Conservation (phyloP, 148 eudicot species). For the Nepenthes gracilis region DNA sequence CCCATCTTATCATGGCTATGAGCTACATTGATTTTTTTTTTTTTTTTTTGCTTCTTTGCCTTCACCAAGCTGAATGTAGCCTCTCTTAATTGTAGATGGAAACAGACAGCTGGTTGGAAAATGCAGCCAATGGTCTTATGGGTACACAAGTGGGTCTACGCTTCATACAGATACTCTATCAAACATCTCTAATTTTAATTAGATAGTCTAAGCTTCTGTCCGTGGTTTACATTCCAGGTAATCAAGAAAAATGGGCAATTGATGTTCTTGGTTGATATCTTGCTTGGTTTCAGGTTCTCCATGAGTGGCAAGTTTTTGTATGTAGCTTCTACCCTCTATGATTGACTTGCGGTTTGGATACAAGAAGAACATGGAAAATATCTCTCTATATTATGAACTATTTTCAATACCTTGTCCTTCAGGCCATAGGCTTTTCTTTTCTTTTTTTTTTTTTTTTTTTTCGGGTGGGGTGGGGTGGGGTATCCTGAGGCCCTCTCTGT, state of each 20-base stretch:
- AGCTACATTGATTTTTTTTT: too few species aligned
- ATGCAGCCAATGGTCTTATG: conserved; percentile 98
- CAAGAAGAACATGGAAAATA: not conserved
- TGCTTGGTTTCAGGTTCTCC: conserved; percentile 79
- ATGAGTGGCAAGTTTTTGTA: conserved; percentile 76
- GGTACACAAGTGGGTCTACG: conserved; percentile 60
- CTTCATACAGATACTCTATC: not conserved
- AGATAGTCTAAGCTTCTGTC: not conserved
- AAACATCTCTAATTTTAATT: not conserved
- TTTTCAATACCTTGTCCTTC: not conserved
- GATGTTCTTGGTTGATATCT: conserved; percentile 69
- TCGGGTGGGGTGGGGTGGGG: too few species aligned
- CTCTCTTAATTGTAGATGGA: conserved; percentile 41
- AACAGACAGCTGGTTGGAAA: conserved; percentile 98
- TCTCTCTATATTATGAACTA: too few species aligned
- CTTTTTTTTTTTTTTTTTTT: too few species aligned
- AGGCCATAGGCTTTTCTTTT: not conserved
- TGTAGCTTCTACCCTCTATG: conserved; percentile 12
- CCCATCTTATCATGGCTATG: too few species aligned
- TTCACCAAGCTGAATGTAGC: too few species aligned
- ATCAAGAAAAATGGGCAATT: conserved; percentile 56
- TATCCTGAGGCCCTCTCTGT: too few species aligned
- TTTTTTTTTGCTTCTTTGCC: too few species aligned
- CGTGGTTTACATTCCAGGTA: conserved; percentile 29
- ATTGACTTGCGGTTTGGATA: not conserved